Evolutionary conservation across 805 yeast genomes (phyloP).

Genomic region (Kluyveromyces lactis): DNA sequence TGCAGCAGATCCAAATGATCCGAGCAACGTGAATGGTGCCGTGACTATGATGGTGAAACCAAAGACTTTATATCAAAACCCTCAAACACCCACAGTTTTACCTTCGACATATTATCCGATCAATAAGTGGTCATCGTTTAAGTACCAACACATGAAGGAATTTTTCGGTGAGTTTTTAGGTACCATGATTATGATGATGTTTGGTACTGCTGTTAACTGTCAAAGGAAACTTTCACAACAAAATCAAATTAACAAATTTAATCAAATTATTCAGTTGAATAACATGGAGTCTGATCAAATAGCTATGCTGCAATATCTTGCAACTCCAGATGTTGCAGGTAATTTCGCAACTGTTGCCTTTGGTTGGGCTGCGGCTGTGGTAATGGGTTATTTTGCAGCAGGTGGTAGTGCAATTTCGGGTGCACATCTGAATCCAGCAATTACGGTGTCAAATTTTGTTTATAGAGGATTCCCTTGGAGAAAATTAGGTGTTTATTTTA

Average conservation of each 20-base stretch:
- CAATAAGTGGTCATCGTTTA: slow-evolving; percentile 29
- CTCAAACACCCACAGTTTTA: slow-evolving; percentile 31
- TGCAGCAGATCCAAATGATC: slow-evolving; percentile 5
- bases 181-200: slow-evolving; percentile 35
- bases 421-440: slow-evolving; percentile 50
- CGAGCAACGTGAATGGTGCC: slow-evolving; percentile 7
- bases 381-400: slow-evolving; percentile 41
- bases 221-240: slow-evolving; percentile 34
- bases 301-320: slow-evolving; percentile 10
- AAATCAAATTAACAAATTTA: slow-evolving; percentile 13
- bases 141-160: slow-evolving; percentile 34
- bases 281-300: slow-evolving; percentile 5
- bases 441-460: slow-evolving; percentile 39
- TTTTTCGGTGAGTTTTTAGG: slow-evolving; percentile 47
- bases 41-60: slow-evolving; percentile 30
- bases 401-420: slow-evolving; percentile 47
- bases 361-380: slow-evolving; percentile 49
- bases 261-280: slow-evolving; percentile 7
- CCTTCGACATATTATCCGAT: slow-evolving; percentile 32
- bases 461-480: slow-evolving; percentile 45
- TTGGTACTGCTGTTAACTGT: slow-evolving; percentile 43
- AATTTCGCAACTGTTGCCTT: slow-evolving; percentile 35
- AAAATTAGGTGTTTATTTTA: slow-evolving; percentile 37
- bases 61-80: slow-evolving; percentile 30
- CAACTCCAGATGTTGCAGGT: slow-evolving; percentile 29